Base-by-base conservation (phyloP, 2,329 filamentous ascomycete species). In the Cercospora zeae-maydis region DNA sequence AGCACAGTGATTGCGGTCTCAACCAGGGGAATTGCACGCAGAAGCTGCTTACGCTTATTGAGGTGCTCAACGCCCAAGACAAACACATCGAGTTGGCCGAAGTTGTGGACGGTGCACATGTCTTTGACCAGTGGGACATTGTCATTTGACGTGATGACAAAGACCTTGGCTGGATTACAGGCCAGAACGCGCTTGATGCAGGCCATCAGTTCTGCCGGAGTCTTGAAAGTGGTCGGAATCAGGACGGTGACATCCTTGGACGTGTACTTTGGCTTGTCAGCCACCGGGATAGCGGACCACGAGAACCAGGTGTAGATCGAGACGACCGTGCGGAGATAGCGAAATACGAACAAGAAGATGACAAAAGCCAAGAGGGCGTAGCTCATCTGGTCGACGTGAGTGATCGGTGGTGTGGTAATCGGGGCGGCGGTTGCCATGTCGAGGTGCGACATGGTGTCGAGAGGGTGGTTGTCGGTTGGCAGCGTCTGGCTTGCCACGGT, bases 41-140 rank as follows among this genome's bases (percentile, higher is more conserved):
- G 64, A 66, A 76, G 72, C 58, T 76, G 74, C 8, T 62, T 61
- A 11, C 73, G 70, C 71, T 76, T 76, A 65, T 75, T 74, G 21
- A 75, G 68, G 53, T 71, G 67, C 2, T 66, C 65, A 36, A 75
- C 71, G 16, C 73, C 74, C 36, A 76, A 63, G n/a, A 75, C 71
- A 6, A 56, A 57, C 56, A 74, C 66, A 39, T 68, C 63, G 8
- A 57, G 19, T 6, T 37, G 39, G 54, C 62, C 60, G 33, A 63
- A 61, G 51, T 62, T 51, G 24, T 59, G 30, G 31, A 62, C 24
- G 7, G 62, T 54, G 33, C 45, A 61, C 36, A 59, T 56, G 14
- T 66, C 56, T 34, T 68, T 55, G 31, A 72, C 68, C 19, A 64
- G 33, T 3, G 54, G 42, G 27, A 73, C 67, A 31, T 72, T 71